Evolutionary conservation across 148 eudicot species (phyloP).

Genomic region (Suaeda aralocaspica): DNA sequence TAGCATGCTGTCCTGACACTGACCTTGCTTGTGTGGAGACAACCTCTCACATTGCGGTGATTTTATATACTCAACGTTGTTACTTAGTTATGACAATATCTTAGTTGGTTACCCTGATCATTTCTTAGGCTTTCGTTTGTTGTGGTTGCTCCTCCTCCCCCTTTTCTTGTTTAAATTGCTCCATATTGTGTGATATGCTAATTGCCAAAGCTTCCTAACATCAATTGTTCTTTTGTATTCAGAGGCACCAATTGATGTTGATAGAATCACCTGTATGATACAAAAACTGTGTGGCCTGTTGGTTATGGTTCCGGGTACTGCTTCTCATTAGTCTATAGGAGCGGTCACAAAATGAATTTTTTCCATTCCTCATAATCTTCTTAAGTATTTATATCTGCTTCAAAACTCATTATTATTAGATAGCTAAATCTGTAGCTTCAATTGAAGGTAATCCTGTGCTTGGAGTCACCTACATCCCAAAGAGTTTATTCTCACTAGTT

Average conservation of each 20-base stretch:
- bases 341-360: too few species aligned
- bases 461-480: conserved; percentile 37
- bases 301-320: conserved; percentile 60
- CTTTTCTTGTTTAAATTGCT: not conserved
- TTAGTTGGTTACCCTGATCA: not conserved
- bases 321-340: not conserved
- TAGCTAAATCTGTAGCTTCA: conserved; percentile 1
- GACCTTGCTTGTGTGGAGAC: not conserved
- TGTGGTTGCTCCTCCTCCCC: too few species aligned
- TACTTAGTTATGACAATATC: conserved; percentile 8
- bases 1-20: not conserved
- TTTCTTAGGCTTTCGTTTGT: not conserved
- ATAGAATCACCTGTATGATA: conserved; percentile 32
- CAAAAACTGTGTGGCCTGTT: conserved; percentile 58
- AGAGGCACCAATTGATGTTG: conserved; percentile 28
- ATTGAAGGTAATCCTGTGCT: conserved; percentile 45
- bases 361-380: not conserved
- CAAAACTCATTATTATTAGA: not conserved
- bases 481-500: conserved; percentile 39
- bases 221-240: conserved; percentile 15
- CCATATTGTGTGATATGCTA: not conserved
- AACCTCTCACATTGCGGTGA: not conserved
- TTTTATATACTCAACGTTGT: not conserved
- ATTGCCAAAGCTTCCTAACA: not conserved
- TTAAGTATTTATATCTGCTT: not conserved